Conservation (phyloP, 192 early-diverging fungal genomes). For the Umbelopsis sp. region DNA sequence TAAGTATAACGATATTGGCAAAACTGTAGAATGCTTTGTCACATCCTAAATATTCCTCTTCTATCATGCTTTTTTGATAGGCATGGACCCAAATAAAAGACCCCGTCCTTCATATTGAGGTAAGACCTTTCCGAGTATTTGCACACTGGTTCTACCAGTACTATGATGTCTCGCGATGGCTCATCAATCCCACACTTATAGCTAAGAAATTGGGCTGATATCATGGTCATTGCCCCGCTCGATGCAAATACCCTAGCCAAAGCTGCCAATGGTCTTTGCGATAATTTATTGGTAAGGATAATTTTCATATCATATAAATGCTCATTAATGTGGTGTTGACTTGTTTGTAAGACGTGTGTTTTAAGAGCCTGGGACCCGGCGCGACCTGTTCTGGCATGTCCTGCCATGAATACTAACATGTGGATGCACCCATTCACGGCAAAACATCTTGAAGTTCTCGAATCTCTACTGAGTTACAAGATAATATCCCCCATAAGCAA, state of each 20-base stretch:
- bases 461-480: conserved; percentile 55
- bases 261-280: conserved; percentile 86
- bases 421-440: conserved; percentile 91
- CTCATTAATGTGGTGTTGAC: background rate
- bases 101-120: conserved; percentile 94
- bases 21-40: background rate
- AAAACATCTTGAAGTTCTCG: conserved; percentile 64
- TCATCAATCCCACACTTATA: conserved; percentile 27
- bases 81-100: conserved; percentile 83
- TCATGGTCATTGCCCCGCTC: conserved; percentile 86
- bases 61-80: conserved; percentile 30
- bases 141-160: background rate
- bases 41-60: background rate
- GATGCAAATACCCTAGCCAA: conserved; percentile 96
- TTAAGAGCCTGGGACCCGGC: conserved; percentile 85
- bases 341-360: conserved; percentile 71
- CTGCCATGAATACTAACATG: conserved; percentile 99
- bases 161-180: background rate
- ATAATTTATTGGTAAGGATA: conserved; percentile 79
- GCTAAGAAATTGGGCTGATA: conserved; percentile 94
- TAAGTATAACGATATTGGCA: conserved; percentile 31
- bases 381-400: conserved; percentile 74
- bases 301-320: background rate
- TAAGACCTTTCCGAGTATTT: conserved; percentile 28
- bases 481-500: conserved; percentile 84